Conservation (phyloP, 2,329 filamentous ascomycete genomes). For the Colletotrichum sansevieriae region DNA sequence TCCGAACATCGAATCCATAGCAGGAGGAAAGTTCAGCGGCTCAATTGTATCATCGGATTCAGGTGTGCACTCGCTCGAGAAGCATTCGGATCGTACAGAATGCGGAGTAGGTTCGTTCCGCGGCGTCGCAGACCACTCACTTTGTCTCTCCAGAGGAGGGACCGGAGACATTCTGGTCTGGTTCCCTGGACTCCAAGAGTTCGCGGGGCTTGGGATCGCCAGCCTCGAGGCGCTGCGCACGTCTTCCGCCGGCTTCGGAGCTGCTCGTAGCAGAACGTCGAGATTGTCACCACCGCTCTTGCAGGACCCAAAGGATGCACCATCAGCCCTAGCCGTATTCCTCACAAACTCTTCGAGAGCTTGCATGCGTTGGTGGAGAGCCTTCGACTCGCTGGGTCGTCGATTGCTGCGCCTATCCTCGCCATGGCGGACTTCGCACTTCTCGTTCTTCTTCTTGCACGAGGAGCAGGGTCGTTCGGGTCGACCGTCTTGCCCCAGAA, state of each 20-base stretch:
- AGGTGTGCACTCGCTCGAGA: slow-evolving; percentile 20
- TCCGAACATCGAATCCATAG: slow-evolving; percentile 8
- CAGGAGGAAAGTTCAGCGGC: neutral
- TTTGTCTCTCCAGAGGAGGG: slow-evolving; percentile 1
- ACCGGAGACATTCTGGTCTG: neutral
- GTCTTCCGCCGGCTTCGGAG: neutral
- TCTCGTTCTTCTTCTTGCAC: slow-evolving; percentile 38
- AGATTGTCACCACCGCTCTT: neutral
- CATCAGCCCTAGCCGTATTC: slow-evolving; percentile 21
- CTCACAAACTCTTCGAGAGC: slow-evolving; percentile 35
- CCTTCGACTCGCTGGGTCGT: slow-evolving; percentile 26
- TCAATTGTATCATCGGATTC: neutral
- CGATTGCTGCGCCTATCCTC: slow-evolving; percentile 38
- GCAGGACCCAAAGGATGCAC: neutral
- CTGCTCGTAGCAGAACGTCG: neutral
- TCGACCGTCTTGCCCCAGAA: slow-evolving; percentile 8
- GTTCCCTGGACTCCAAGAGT: slow-evolving; percentile 12
- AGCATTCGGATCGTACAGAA: slow-evolving; percentile 19
- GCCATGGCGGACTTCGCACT: slow-evolving; percentile 36
- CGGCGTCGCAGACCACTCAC: neutral
- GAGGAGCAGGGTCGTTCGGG: slow-evolving; percentile 30
- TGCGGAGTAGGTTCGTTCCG: neutral
- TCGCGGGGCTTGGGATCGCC: slow-evolving; percentile 26
- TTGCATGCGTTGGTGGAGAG: slow-evolving; percentile 35
- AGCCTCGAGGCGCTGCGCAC: neutral